A percentile compares a stretch with the other conserved stretches of the same genome.
Conservation (phyloP, 768 basidiomycete genomes). For the Clavulina sp. region DNA sequence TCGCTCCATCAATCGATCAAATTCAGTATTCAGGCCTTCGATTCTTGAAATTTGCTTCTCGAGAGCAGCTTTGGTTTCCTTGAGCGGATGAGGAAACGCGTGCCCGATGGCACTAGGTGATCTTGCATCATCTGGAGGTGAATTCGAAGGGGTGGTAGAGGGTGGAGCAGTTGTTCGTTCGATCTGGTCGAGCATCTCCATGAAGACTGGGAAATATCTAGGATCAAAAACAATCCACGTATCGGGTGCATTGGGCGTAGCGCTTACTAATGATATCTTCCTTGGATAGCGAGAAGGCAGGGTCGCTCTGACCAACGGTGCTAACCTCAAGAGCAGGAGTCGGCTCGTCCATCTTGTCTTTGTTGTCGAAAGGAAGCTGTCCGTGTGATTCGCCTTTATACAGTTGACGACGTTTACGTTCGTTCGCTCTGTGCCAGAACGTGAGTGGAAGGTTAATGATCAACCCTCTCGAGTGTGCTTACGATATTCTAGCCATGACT, state of each 20-base stretch:
- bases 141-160: background rate
- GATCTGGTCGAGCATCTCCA: conserved; percentile 46
- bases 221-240: conserved; percentile 4
- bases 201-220: conserved; percentile 28
- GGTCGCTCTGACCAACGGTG: conserved; percentile 44
- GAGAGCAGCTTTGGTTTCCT: conserved; percentile 41
- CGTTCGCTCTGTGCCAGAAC: conserved; percentile 34
- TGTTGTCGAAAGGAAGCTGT: conserved; percentile 71
- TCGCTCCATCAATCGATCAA: conserved; percentile 74
- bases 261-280: conserved; percentile 54
- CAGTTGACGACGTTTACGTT: conserved; percentile 68
- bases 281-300: conserved; percentile 45
- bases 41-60: conserved; percentile 59
- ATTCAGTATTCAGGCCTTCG: conserved; percentile 61
- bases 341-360: conserved; percentile 64
- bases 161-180: conserved; percentile 20
- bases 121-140: background rate
- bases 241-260: background rate
- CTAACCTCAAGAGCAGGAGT: conserved; percentile 69
- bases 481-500: conserved; percentile 79
- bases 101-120: background rate
- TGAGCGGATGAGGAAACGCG: conserved; percentile 27
- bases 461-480: conserved; percentile 16
- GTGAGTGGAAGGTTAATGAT: background rate
- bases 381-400: conserved; percentile 73